Conservation (phyloP, 2,329 filamentous ascomycete genomes). For the Fusarium lyarnte region DNA sequence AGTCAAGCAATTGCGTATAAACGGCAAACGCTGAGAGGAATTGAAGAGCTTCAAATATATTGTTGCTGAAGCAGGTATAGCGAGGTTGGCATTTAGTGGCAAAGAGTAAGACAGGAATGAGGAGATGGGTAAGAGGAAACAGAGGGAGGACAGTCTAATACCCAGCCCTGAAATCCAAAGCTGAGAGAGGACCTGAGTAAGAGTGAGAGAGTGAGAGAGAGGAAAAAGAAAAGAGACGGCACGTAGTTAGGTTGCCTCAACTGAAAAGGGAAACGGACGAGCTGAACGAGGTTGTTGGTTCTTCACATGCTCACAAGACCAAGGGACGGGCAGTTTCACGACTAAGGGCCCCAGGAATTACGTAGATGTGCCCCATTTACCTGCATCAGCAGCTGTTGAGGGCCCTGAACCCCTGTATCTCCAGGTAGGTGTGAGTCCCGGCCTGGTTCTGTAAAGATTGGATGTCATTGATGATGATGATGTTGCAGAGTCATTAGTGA, state of each 20-base stretch:
- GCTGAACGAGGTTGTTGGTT: not conserved
- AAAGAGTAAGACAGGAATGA: not conserved
- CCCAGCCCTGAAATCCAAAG: constrained; percentile 15
- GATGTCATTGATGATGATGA: not conserved
- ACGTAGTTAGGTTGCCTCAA: not conserved
- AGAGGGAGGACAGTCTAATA: constrained; percentile 5
- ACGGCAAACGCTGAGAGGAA: not conserved
- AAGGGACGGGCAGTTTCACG: constrained; percentile 2
- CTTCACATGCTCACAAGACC: constrained; percentile 42
- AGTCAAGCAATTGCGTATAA: not conserved
- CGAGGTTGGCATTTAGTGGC: not conserved
- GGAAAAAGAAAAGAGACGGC: constrained; percentile 1
- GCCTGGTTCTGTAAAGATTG: not conserved
- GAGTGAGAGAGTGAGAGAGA: not conserved
- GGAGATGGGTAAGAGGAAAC: not conserved
- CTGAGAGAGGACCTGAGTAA: not conserved
- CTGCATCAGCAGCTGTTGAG: constrained; percentile 20
- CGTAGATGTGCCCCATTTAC: constrained; percentile 28
- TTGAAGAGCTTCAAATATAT: not conserved
- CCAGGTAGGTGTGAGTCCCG: constrained; percentile 14
- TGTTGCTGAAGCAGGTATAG: not conserved
- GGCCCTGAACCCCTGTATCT: constrained; percentile 16
- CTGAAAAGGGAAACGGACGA: not conserved
- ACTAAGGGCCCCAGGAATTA: constrained; percentile 30
- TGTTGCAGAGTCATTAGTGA: not conserved